Evolutionary conservation across 1,284 basidiomycete species (phyloP), one percentile per base, ranked within the genome.

Genomic region (Ustilago trichophora): DNA sequence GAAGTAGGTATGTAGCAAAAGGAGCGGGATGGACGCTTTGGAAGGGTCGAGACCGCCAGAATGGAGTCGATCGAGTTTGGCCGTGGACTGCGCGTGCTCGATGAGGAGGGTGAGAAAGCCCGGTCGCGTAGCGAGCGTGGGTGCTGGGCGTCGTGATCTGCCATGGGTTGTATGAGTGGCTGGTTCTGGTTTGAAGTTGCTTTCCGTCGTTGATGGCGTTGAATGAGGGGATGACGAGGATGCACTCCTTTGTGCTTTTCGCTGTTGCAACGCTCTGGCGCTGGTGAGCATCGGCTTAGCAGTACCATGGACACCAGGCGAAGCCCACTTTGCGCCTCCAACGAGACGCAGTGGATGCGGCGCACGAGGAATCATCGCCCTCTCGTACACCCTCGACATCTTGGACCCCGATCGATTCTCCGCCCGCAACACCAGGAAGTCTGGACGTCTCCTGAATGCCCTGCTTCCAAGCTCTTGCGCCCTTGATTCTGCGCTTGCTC

Each of bases 1-100:
- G 36, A 76, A 76, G 54, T 76, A 76, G 13, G 75, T 76, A 35
- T 75, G 73, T 12, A 75, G 53, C 18, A 76, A 52, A 1, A 76
- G 42, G 9, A 76, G 45, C 1, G 66, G 72, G 11, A 73, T 48
- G 1, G 72, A 71, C 9, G 62, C 32, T 38, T 68, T 50, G 10
- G 55, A 51, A 5, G 55, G 53, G 25, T 59, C 42, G 10, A 48
- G 26, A 1, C 35, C 53, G 35, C 51, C 45, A 15, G 59, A 31
- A 24, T 62, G 58, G 16, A 56, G 34, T 8, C 60, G 35, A 36
- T 67, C 55, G 43, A 65, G 41, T 19, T 51, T 35, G 27, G 58
- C 43, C 2, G 50, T 66, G 18, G 45, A 27, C 38, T 65, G 59
- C 11, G 74, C 72, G 31, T 70, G 67, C 25, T 70, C 74, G 54